Evolutionary conservation across 192 early-diverging fungal genomes (phyloP), one percentile per base, ranked within the genome.

Genomic region (Podila minutissima): DNA sequence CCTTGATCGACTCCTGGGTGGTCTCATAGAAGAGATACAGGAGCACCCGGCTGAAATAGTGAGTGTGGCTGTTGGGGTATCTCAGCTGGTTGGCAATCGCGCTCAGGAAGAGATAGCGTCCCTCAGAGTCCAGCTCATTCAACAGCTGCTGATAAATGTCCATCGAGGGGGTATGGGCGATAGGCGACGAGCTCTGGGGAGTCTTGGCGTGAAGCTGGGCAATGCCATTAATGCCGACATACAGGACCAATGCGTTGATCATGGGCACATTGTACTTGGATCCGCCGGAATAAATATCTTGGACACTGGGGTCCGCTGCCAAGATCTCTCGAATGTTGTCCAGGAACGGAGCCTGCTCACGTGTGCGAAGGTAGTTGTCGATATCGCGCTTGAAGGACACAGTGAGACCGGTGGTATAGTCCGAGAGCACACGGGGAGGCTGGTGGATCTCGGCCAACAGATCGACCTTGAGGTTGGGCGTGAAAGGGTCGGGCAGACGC

Each of bases 1-100:
- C 98, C 83, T 97, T 93, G 59, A 97, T 91, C 26, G 86, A 84
- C 81, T 98, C 97, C 74, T 93, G 84, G 29, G 59, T 87, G 3
- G 89, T 86, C 70, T 95, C 93, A 4, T 87, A 90, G 82, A 98
- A 99, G 51, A 99, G 87, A 72, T 93, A 92, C 38, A 99, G 85
- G 37, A 99, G 82, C 28, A 95, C 89, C 69, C 92, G 91, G 82
- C 94, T 96, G 83, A 97, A 98, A 74, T 96, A 96, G 73, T 95
- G 93, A 17, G 98, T 99, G 75, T 99, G 98, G 46, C 92, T 92
- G 84, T 96, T 98, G n/a, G 98, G 97, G 86, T 94, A 98, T 70
- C 98, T 91, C 77, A 99, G 88, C 82, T 98, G 98, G 84, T 98
- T 98, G 53, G 96, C 95, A 74, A 99, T 95, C 9, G 95, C 96